Evolutionary conservation across 2,329 filamentous ascomycete species (phyloP), one percentile per base, ranked within the genome.

Genomic region (Paracorniculantispora psalliotae): DNA sequence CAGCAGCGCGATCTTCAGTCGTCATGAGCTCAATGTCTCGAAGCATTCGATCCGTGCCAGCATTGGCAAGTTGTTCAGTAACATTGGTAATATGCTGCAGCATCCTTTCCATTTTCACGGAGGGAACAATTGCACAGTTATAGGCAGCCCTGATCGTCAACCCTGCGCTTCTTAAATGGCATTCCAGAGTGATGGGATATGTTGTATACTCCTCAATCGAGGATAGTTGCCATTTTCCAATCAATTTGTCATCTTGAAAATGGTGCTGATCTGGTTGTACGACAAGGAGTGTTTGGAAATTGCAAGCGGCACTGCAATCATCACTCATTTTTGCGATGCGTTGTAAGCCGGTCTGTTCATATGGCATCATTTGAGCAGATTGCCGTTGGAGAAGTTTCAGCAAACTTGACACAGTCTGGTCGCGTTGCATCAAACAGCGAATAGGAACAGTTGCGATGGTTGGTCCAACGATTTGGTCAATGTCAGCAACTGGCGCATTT

Each of bases 311-410:
- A 13, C 25, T 39, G 8, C 54, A 39, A 19, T 58, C 57, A 2
- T 57, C 43, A 15, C 53, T 55, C 21, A 61, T 46, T 3, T 54
- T 48, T 10, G 51, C 39, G 79, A 51, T 64, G 26, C 68, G 63
- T n/a, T 68, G 65, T 6, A 73, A 58, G 8, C 68, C 67, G 12
- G 66, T 62, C 21, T 71, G 63, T 59, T 68, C 71, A 41, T 54
- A 65, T 1, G 64, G 61, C 9, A 67, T 65, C 65, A 67, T 66
- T 41, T 69, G 65, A 9, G 60, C 52, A 7, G 65, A 60, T 54
- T 62, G 62, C 17, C 57, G 59, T 62, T 72, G 69, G 8, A 71
- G 59, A 19, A 23, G 23, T 2, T 51, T 26, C 4, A 63, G 48
- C 4, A 61, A 28, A 1, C 28, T n/a, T 2, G 17, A 12, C 9